phyloP scores from a whole-genome alignment of 2,329 filamentous ascomycete genomes.

The Ophiocordyceps camponoti-saundersi region DNA sequence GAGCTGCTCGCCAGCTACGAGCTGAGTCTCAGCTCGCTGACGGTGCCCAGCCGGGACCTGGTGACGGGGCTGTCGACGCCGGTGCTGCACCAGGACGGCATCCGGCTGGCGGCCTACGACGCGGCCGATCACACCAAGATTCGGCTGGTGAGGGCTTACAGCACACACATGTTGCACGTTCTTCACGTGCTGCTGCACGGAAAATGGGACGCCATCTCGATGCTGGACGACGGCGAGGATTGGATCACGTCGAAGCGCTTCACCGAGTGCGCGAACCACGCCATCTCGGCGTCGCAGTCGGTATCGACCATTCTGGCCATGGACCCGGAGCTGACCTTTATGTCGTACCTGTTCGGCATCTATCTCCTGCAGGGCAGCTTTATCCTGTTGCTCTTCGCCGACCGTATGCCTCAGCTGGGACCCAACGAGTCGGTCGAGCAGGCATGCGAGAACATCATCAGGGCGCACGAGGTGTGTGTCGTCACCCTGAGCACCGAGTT shows the following conservation, averaged over 20 bases:
- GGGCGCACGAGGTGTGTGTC: constrained; percentile 32
- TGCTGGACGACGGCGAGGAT: constrained; percentile 29
- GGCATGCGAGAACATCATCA: constrained; percentile 30
- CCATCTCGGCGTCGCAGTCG: constrained; percentile 26
- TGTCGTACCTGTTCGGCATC: constrained; percentile 34
- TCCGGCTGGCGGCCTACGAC: constrained; percentile 3
- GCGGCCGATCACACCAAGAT: constrained; percentile 13
- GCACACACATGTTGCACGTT: constrained; percentile 28
- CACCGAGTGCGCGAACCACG: constrained; percentile 26
- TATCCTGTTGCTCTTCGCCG: constrained; percentile 28
- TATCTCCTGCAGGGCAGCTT: constrained; percentile 34
- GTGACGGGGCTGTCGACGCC: constrained; percentile 4
- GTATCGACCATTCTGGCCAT: constrained; percentile 26
- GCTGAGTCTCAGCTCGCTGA: constrained; percentile 16
- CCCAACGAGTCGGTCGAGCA: constrained; percentile 26
- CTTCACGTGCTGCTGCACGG: constrained; percentile 29
- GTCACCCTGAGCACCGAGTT: constrained; percentile 32
- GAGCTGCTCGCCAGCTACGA: constrained; percentile 20
- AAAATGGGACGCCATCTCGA: constrained; percentile 30
- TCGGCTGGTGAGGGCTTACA: constrained; percentile 26
- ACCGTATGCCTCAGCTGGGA: constrained; percentile 28
- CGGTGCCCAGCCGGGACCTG: not conserved
- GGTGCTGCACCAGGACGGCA: not conserved
- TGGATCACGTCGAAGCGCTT: constrained; percentile 30
- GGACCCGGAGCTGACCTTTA: constrained; percentile 32